phyloP scores from a whole-genome alignment of 345 rosid genomes.

The Gossypium stocksii region DNA sequence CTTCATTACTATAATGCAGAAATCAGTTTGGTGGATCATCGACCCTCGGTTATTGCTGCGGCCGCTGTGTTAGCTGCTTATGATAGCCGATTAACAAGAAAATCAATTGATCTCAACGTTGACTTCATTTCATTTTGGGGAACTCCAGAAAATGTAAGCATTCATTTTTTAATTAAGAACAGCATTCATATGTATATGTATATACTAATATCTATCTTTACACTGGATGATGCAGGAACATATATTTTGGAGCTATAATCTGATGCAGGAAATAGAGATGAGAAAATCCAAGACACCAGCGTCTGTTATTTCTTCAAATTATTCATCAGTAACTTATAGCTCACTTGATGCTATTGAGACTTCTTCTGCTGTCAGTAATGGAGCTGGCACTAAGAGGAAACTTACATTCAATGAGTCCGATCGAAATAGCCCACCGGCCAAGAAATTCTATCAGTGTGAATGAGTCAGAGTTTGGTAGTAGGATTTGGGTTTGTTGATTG shows the following conservation, averaged over 20 bases:
- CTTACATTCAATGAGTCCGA: constrained; percentile 47
- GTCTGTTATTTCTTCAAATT: constrained; percentile 17
- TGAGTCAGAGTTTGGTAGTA: neutral
- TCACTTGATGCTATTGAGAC: constrained; percentile 15
- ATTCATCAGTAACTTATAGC: constrained; percentile 19
- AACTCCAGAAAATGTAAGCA: constrained; percentile 52
- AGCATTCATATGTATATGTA: neutral
- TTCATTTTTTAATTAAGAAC: neutral
- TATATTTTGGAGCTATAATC: constrained; percentile 45
- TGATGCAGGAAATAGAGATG: constrained; percentile 52
- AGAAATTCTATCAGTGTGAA: constrained; percentile 38
- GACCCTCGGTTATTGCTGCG: constrained; percentile 69
- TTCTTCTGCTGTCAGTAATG: constrained; percentile 25
- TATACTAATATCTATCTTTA: constrained; percentile 13
- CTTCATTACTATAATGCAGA: constrained; percentile 31
- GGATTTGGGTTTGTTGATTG: constrained; percentile 25
- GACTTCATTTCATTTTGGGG: constrained; percentile 44
- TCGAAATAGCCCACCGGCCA: constrained; percentile 30
- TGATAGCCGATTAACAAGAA: constrained; percentile 42
- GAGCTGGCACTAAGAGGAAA: constrained; percentile 52
- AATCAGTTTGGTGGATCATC: constrained; percentile 51
- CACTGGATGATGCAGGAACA: constrained; percentile 48
- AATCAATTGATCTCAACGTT: constrained; percentile 46
- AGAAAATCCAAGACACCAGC: constrained; percentile 45
- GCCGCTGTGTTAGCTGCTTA: constrained; percentile 68